Percentiles rank a stretch among this genome's conserved stretches.
Evolutionary conservation across 345 rosid genomes (phyloP).

Genomic region (Ricinus communis): DNA sequence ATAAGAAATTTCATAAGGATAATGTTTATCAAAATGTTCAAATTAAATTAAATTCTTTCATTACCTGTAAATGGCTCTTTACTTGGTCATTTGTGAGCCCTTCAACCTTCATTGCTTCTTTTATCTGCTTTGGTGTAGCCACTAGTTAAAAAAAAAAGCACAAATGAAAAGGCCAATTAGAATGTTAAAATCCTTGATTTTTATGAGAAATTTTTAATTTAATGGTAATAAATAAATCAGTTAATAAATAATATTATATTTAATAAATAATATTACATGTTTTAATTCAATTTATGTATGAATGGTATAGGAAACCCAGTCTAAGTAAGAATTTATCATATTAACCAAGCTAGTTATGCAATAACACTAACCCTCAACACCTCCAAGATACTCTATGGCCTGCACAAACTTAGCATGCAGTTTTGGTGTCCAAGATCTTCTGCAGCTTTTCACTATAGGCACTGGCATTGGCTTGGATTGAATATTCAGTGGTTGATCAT

Average conservation of each 20-base stretch:
- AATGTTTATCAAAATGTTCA: too few relatives aligned
- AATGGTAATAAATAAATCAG: too few relatives aligned
- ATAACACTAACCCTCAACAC: constrained; percentile 22
- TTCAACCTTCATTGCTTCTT: not conserved
- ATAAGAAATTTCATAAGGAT: too few relatives aligned
- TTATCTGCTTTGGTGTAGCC: not conserved
- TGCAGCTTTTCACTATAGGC: not conserved
- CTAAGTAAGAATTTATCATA: too few relatives aligned
- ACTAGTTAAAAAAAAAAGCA: not conserved
- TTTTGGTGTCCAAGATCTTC: not conserved
- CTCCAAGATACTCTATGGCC: constrained; percentile 26
- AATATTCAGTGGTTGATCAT: not conserved
- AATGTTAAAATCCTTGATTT: too few relatives aligned
- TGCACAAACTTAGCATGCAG: constrained; percentile 33
- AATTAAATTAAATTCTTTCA: not conserved
- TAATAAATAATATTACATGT: too few relatives aligned
- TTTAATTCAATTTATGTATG: too few relatives aligned
- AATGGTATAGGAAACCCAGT: too few relatives aligned
- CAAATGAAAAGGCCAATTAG: too few relatives aligned
- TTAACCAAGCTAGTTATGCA: not conserved
- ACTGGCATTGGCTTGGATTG: not conserved
- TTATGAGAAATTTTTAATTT: too few relatives aligned
- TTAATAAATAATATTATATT: too few relatives aligned
- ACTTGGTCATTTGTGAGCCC: constrained; percentile 11
- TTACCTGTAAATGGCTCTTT: constrained; percentile 17